Conservation (phyloP, 2,329 filamentous ascomycete species). For the Penicillium polonicum region DNA sequence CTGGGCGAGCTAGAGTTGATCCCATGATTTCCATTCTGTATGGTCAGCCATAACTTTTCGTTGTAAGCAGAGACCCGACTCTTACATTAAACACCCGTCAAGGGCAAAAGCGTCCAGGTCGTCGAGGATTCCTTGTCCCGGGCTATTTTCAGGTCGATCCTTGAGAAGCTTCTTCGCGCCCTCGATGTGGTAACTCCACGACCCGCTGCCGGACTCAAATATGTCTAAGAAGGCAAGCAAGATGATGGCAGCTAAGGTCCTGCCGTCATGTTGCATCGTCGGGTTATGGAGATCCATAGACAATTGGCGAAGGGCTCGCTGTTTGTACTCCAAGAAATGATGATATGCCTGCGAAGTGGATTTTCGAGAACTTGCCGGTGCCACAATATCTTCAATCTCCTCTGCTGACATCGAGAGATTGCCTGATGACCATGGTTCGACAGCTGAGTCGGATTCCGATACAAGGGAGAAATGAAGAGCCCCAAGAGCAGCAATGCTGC, state of each 20-base stretch:
- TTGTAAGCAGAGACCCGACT: neutral
- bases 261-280: constrained; percentile 40
- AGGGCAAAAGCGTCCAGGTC: constrained; percentile 40
- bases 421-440: constrained; percentile 35
- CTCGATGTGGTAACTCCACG: constrained; percentile 54
- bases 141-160: constrained; percentile 28
- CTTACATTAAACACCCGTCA: constrained; percentile 40
- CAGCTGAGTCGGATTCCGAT: constrained; percentile 34
- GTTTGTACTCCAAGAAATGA: constrained; percentile 49
- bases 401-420: constrained; percentile 21
- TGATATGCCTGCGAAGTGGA: constrained; percentile 39
- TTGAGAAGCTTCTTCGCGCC: constrained; percentile 51
- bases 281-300: constrained; percentile 34
- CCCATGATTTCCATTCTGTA: constrained; percentile 44
- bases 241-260: constrained; percentile 48
- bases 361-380: constrained; percentile 32
- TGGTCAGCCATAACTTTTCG: constrained; percentile 1
- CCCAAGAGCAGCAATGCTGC: constrained; percentile 50
- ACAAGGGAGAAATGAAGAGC: constrained; percentile 50
- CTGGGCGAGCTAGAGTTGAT: constrained; percentile 42
- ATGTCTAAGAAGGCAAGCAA: constrained; percentile 52
- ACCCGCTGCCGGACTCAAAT: constrained; percentile 51
- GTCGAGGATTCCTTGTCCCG: constrained; percentile 29
- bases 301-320: constrained; percentile 47
- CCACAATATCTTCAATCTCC: constrained; percentile 31